phyloP scores from a whole-genome alignment of 495 filamentous ascomycete genomes.

The Cryomyces minteri region DNA sequence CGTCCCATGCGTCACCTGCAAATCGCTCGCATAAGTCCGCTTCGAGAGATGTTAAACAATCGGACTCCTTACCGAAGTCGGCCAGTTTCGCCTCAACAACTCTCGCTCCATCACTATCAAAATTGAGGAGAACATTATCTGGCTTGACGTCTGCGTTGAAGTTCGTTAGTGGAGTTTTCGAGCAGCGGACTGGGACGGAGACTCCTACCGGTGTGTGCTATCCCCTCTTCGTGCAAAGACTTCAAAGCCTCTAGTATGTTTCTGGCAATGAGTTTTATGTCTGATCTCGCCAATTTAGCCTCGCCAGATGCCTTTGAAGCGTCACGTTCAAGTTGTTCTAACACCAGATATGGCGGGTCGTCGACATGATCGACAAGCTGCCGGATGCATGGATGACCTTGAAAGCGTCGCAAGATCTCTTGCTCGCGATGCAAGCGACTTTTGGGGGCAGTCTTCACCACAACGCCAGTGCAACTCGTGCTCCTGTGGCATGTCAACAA shows the following conservation, averaged over 20 bases:
- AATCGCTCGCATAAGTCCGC: too few relatives aligned
- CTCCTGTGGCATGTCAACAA: constrained; percentile 8
- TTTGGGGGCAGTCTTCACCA: background rate
- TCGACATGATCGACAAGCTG: background rate
- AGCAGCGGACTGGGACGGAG: too few relatives aligned
- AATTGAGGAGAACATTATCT: background rate
- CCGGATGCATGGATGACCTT: background rate
- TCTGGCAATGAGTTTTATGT: background rate
- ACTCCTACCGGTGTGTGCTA: background rate
- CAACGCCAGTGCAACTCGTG: background rate
- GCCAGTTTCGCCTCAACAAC: background rate
- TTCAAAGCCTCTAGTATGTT: background rate
- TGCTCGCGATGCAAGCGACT: background rate
- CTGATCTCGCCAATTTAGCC: background rate
- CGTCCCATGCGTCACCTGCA: background rate
- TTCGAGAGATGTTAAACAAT: too few relatives aligned
- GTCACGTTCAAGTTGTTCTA: background rate
- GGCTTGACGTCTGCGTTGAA: background rate
- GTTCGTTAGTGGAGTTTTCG: background rate
- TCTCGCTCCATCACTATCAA: background rate
- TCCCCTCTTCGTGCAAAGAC: background rate
- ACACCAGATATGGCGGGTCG: background rate
- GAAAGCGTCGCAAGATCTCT: background rate
- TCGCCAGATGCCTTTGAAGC: background rate
- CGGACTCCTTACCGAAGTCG: background rate